Percentiles rank a stretch among this genome's conserved stretches.
phyloP scores from a whole-genome alignment of 352 stramenopile species.

The Blastocystis sp. region DNA sequence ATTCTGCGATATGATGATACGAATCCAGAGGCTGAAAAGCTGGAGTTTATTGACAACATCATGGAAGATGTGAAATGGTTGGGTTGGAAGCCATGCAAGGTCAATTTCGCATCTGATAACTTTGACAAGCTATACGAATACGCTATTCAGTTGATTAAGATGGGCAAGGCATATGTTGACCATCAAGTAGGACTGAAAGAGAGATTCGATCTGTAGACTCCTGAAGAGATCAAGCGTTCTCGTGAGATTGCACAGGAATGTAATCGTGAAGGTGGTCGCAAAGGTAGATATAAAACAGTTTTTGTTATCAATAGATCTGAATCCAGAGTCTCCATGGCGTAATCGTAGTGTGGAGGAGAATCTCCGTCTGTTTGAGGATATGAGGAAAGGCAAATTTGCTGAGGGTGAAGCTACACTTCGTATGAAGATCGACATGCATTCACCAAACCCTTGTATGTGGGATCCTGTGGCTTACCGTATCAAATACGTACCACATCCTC shows the following conservation, averaged over 20 bases:
- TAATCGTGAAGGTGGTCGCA: slow-evolving; percentile 68
- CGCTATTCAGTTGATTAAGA: slow-evolving; percentile 85
- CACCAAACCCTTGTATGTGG: slow-evolving; percentile 96
- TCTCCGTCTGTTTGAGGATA: slow-evolving; percentile 90
- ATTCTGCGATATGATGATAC: slow-evolving; percentile 96
- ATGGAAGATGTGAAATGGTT: slow-evolving; percentile 76
- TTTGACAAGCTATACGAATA: slow-evolving; percentile 93
- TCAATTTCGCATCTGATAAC: slow-evolving; percentile 94
- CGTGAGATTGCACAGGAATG: slow-evolving; percentile 71
- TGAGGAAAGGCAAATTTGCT: slow-evolving; percentile 83
- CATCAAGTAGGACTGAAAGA: slow-evolving; percentile 67
- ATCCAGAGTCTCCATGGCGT: slow-evolving; percentile 73
- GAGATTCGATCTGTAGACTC: slow-evolving; percentile 67
- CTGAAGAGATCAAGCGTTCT: slow-evolving; percentile 76
- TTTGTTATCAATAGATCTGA: too few species aligned
- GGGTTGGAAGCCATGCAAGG: slow-evolving; percentile 66
- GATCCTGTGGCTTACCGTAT: slow-evolving; percentile 94
- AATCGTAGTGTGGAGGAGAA: slow-evolving; percentile 84
- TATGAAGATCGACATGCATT: slow-evolving; percentile 96
- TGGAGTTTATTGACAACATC: slow-evolving; percentile 96
- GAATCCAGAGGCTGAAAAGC: slow-evolving; percentile 92
- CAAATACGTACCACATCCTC: slow-evolving; percentile 90
- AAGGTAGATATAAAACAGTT: neutral
- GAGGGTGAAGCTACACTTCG: slow-evolving; percentile 74
- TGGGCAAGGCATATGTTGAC: slow-evolving; percentile 92